Percentiles rank a stretch among this genome's conserved stretches.
phyloP scores from a whole-genome alignment of 768 basidiomycete species.

The Harrya chromipes region DNA sequence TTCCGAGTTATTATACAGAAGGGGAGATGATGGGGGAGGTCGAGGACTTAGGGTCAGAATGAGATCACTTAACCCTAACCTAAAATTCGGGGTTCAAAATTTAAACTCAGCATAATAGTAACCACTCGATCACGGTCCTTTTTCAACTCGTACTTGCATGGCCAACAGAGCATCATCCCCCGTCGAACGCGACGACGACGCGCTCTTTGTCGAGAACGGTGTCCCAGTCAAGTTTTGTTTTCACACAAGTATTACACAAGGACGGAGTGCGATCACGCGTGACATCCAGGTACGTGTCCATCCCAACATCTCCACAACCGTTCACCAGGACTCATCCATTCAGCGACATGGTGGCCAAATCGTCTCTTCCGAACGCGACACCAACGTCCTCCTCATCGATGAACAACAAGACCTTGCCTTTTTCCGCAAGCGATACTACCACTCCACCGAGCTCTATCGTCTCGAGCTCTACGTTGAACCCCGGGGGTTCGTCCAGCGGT shows the following conservation, averaged over 20 bases:
- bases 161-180: background rate
- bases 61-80: conserved; percentile 28
- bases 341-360: conserved; percentile 25
- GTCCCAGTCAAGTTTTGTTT: conserved; percentile 26
- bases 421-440: conserved; percentile 26
- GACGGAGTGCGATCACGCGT: conserved; percentile 13
- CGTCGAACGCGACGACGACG: conserved; percentile 1
- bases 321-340: background rate
- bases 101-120: background rate
- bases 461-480: conserved; percentile 21
- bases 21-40: background rate
- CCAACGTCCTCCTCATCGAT: conserved; percentile 30
- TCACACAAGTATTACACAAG: conserved; percentile 25
- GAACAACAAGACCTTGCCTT: conserved; percentile 26
- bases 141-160: background rate
- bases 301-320: background rate
- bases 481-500: conserved; percentile 24
- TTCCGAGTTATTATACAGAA: conserved; percentile 49
- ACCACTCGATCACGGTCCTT: too few species aligned
- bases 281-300: conserved; percentile 19
- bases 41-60: conserved; percentile 10
- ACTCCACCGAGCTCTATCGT: conserved; percentile 15
- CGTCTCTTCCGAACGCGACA: conserved; percentile 8
- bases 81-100: conserved; percentile 26
- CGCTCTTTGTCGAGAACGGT: conserved; percentile 24